Conservation (phyloP, 208 protist species). For the Kentomonas sorsogonicus region DNA sequence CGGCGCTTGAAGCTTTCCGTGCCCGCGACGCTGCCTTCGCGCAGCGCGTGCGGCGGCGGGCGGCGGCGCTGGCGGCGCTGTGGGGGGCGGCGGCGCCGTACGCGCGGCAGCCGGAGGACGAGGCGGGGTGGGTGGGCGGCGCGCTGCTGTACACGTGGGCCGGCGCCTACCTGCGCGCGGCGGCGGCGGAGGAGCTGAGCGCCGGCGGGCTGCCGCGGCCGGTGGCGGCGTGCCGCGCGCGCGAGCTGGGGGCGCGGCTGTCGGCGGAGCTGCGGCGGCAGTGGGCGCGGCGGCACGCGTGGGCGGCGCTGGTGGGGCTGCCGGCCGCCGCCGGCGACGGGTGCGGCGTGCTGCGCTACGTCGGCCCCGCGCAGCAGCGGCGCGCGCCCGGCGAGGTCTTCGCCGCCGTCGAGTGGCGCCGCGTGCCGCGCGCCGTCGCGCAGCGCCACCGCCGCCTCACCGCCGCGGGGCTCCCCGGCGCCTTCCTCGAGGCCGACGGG, state of each 20-base stretch:
- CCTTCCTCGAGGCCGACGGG: no score
- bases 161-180: conserved; percentile 22
- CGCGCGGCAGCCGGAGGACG: conserved; percentile 21
- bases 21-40: not conserved
- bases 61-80: not conserved
- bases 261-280: conserved; percentile 18
- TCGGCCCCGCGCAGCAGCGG: conserved; percentile 43
- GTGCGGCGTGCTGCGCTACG: conserved; percentile 37
- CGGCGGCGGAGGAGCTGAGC: conserved; percentile 24
- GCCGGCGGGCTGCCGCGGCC: conserved; percentile 24
- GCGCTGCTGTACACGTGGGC: conserved; percentile 35
- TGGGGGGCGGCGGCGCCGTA: conserved; percentile 24
- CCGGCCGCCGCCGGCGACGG: conserved; percentile 15
- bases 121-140: conserved; percentile 10
- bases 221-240: conserved; percentile 13
- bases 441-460: not conserved
- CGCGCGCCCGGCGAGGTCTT: conserved; percentile 25
- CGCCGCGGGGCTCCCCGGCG: conserved; percentile 7
- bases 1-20: no score
- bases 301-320: conserved; percentile 20
- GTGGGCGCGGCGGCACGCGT: conserved; percentile 23
- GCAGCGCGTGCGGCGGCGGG: no score
- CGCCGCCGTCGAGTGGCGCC: conserved; percentile 50
- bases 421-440: conserved; percentile 8
- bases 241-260: conserved; percentile 18